These are phyloP conservation scores for Stipa capillata DNA, from an alignment of 176 grass and related monocot species.

Conservation along the genomic window DNA sequence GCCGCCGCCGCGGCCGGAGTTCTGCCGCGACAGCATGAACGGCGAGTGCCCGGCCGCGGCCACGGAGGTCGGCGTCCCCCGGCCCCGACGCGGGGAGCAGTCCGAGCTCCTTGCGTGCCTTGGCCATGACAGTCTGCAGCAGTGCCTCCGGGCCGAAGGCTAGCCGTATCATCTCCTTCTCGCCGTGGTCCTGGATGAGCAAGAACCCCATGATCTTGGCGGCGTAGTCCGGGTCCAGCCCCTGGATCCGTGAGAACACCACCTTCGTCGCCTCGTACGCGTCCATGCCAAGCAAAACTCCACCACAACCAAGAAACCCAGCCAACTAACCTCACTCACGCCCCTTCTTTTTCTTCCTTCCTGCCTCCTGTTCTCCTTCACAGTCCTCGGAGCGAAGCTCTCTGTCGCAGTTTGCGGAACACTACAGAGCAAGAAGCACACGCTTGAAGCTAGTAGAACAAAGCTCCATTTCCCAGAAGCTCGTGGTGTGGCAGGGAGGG, in stretches of 20 bases:
- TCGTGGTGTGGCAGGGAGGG: neutral
- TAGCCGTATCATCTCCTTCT: constrained; percentile 97
- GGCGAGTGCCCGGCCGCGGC: neutral
- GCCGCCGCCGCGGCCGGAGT: constrained; percentile 32
- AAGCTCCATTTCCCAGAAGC: constrained; percentile 27
- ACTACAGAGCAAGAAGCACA: neutral
- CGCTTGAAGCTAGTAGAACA: neutral
- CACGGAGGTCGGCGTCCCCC: constrained; percentile 26
- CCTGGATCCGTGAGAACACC: constrained; percentile 95
- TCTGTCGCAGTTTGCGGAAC: too few relatives aligned
- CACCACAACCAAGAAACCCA: neutral
- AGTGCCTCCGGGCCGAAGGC: constrained; percentile 84
- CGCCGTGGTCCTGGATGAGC: constrained; percentile 86
- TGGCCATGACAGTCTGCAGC: constrained; percentile 60
- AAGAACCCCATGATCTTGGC: constrained; percentile 92
- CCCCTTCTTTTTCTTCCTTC: neutral
- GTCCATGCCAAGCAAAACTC: constrained; percentile 42
- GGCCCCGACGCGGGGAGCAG: constrained; percentile 24
- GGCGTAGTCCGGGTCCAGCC: constrained; percentile 79
- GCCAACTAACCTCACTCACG: neutral
- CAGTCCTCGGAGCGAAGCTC: too few relatives aligned
- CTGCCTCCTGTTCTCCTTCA: neutral
- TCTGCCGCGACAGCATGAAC: constrained; percentile 50
- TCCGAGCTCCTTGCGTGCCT: constrained; percentile 68
- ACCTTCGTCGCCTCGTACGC: constrained; percentile 96